Percentiles rank a stretch among this genome's conserved stretches.
Evolutionary conservation across 352 stramenopile genomes (phyloP).

Genomic region (Pythium angustatum): DNA sequence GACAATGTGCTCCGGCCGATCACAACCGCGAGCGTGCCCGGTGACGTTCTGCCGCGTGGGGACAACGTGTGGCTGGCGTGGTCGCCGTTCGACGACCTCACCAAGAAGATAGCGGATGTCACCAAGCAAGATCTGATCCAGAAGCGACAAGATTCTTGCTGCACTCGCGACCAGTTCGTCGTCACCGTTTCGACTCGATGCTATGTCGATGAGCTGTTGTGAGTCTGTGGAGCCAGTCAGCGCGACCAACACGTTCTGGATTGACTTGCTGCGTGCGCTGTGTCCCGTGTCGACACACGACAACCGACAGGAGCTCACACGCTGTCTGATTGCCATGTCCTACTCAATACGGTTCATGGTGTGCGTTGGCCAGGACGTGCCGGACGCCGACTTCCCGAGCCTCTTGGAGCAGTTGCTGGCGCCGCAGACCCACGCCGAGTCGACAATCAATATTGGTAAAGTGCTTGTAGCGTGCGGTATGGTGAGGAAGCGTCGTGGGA

Average conservation of each 20-base stretch:
- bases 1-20: no score
- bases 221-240: background rate
- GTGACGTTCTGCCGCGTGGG: background rate
- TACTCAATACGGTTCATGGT: background rate
- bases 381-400: background rate
- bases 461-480: background rate
- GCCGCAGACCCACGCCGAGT: background rate
- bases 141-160: constrained; percentile 6
- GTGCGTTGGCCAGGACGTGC: constrained; percentile 1
- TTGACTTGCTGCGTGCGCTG: constrained; percentile 6
- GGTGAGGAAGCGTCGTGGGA: background rate
- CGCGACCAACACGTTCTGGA: constrained; percentile 5
- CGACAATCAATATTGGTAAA: background rate
- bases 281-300: background rate
- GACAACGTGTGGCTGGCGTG: background rate
- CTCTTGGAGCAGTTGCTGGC: constrained; percentile 8
- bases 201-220: constrained; percentile 8
- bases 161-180: constrained; percentile 6
- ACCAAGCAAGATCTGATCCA: constrained; percentile 7
- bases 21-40: background rate
- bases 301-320: background rate
- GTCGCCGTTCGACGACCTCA: constrained; percentile 11
- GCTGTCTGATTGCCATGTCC: constrained; percentile 2
- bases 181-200: background rate
- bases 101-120: background rate